Evolutionary conservation across 2,329 filamentous ascomycete species (phyloP).

Genomic region (Paramyrothecium sp.): DNA sequence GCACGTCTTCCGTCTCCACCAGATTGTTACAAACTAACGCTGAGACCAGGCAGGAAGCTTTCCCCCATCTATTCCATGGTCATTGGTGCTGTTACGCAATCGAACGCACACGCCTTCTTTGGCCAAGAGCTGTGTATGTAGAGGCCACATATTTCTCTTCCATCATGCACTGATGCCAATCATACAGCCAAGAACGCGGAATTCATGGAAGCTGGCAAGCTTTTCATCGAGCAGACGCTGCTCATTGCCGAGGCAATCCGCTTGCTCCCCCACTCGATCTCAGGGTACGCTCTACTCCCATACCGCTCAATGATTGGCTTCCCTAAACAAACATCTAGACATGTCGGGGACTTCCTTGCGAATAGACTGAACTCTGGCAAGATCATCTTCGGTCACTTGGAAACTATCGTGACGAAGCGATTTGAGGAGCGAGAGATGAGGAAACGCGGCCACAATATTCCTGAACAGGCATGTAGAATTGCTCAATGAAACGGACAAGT

Average conservation of each 20-base stretch:
- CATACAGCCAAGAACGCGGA: no score
- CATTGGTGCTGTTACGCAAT: not conserved
- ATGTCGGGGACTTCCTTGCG: not conserved
- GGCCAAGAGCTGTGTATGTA: not conserved
- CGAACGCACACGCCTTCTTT: not conserved
- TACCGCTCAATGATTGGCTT: no score
- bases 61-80: not conserved
- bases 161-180: no score
- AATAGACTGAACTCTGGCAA: not conserved
- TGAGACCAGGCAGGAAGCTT: not conserved
- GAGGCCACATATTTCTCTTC: not conserved
- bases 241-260: not conserved
- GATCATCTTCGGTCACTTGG: not conserved
- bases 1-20: no score
- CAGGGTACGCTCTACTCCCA: not conserved
- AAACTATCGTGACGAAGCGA: not conserved
- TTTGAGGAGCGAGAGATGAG: not conserved
- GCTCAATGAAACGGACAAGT: no score
- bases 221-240: not conserved
- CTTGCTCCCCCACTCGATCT: not conserved
- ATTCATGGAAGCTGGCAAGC: not conserved
- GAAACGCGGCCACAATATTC: not conserved
- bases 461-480: not conserved
- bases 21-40: no score
- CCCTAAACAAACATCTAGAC: no score